Evolutionary conservation across 768 basidiomycete species (phyloP), one percentile per base, ranked within the genome.

Genomic region (Lactifluus subvellereus): DNA sequence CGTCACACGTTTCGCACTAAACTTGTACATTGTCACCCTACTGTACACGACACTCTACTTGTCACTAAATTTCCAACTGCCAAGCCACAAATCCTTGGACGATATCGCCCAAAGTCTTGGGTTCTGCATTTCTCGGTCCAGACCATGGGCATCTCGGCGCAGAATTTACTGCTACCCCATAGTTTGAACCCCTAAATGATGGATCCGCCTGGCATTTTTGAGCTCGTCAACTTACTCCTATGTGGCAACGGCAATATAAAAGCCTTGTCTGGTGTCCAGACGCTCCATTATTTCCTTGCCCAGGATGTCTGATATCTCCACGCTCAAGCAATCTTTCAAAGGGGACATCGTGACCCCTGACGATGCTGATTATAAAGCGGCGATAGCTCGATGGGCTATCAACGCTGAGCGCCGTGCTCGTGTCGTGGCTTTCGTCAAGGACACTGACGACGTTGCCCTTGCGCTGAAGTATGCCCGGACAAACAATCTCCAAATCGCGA

Each of bases 301-400:
- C 42, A 54, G 11, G 10, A 70, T 69, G 70, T 61, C 67, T 48
- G 59, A 55, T 56, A 57, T 71, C 54, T 48, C 62, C 16, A 32
- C 62, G 0, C 60, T 71, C 63, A 65, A 64, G 49, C 30, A 58
- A 16, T 47, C 66, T 14, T 74, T 80, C 72, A 78, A 76, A 54
- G 81, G 81, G 48, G 78, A 81, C 59, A 61, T 81, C 13, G 69
- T 82, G 49, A 74, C 74, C 1, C 74, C 79, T 2, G 69, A 65
- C 2, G 70, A 78, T 62, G 61, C 71, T 0, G 75, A 71, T 32
- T 82, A 81, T 65, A 66, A 66, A 6, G 54, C 72, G 2, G 75
- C 79, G 16, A 75, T 82, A 58, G 63, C 71, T 2, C 75, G 82
- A 8, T 82, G 81, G 79, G 77, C 80, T 0, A 66, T 54, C 37